Conservation (phyloP, 2,329 filamentous ascomycete genomes). For the Aspergillus piperis region DNA sequence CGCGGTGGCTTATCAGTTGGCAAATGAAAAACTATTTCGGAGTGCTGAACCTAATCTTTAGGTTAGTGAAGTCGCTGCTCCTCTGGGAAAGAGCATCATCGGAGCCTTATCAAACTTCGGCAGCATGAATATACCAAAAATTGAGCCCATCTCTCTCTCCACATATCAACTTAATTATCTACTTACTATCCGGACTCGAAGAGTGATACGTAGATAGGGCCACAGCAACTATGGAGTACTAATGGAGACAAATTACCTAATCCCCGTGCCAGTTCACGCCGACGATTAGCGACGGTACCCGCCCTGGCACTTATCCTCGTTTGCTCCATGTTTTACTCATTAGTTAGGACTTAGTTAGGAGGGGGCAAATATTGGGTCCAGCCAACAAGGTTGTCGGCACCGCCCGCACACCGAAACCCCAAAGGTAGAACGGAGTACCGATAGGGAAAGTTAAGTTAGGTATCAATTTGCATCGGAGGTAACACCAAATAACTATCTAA, state of each 20-base stretch:
- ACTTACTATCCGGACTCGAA: neutral
- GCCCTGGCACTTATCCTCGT: neutral
- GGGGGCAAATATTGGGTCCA: neutral
- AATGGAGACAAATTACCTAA: neutral
- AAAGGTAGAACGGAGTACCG: neutral
- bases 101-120: neutral
- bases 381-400: slow-evolving; percentile 3
- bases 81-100: neutral
- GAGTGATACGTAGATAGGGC: neutral
- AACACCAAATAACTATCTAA: neutral
- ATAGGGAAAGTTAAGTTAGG: neutral
- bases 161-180: neutral
- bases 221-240: neutral
- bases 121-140: neutral
- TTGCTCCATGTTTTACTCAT: neutral
- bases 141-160: neutral
- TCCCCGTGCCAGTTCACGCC: neutral
- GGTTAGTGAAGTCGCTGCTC: neutral
- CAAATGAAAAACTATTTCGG: no score
- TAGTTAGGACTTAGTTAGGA: neutral
- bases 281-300: neutral
- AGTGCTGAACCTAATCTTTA: neutral
- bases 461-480: neutral
- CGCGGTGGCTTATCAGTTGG: neutral
- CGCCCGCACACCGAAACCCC: slow-evolving; percentile 3